Conservation (phyloP, 2,329 filamentous ascomycete genomes). For the Alternaria brassicicola region DNA sequence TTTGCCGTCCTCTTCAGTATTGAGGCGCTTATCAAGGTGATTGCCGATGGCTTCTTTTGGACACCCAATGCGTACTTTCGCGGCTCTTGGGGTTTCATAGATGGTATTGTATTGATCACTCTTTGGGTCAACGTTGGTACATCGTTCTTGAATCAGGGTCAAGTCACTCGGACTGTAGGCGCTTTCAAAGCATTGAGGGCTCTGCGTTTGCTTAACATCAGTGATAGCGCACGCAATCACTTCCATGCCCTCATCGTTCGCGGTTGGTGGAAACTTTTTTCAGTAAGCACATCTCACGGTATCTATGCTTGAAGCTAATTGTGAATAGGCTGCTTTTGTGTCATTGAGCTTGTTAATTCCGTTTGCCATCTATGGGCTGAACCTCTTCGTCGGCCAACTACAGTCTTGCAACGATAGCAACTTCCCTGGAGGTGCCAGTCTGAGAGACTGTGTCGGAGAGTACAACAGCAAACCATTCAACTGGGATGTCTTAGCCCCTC, state of each 20-base stretch:
- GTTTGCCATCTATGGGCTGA: constrained; percentile 94
- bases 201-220: constrained; percentile 89
- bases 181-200: constrained; percentile 97
- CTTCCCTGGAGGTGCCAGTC: constrained; percentile 59
- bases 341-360: constrained; percentile 93
- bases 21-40: constrained; percentile 88
- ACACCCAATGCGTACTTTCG: constrained; percentile 97
- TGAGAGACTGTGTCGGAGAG: constrained; percentile 83
- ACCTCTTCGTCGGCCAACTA: constrained; percentile 86
- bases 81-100: constrained; percentile 96
- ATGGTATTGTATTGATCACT: constrained; percentile 87
- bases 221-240: constrained; percentile 91
- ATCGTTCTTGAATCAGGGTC: constrained; percentile 78
- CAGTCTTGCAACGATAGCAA: constrained; percentile 76
- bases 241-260: constrained; percentile 96
- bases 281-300: constrained; percentile 57
- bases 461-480: constrained; percentile 77
- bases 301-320: constrained; percentile 8
- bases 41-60: constrained; percentile 95
- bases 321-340: constrained; percentile 77
- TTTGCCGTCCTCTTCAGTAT: constrained; percentile 86
- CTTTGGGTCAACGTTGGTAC: constrained; percentile 95
- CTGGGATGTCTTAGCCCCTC: constrained; percentile 84
- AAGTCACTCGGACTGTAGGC: constrained; percentile 86
- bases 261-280: constrained; percentile 91